These are phyloP conservation scores for Solanum commersonii DNA, from an alignment of 257 asterid genomes.

Conservation along the genomic window DNA sequence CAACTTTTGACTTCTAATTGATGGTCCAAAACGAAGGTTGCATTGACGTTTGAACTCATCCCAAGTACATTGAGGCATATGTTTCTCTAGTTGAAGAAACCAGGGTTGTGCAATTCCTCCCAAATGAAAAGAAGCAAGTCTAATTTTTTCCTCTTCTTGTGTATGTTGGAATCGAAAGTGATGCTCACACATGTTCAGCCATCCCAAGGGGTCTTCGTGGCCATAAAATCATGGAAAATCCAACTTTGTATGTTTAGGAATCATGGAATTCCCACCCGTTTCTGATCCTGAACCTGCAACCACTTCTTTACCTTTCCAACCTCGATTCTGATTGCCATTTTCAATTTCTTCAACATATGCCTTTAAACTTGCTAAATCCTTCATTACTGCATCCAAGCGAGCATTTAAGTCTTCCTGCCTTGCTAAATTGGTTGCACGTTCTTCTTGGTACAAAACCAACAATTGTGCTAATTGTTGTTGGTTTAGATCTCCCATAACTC, in stretches of 20 bases:
- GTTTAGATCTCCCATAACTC: background rate
- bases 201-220: background rate
- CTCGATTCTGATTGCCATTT: background rate
- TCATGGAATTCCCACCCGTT: background rate
- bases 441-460: background rate
- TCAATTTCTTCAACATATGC: background rate
- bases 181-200: background rate
- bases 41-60: background rate
- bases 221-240: background rate
- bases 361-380: background rate
- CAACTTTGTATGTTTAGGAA: background rate
- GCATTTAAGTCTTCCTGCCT: background rate
- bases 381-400: background rate
- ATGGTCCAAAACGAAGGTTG: background rate
- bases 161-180: background rate
- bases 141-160: background rate
- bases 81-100: background rate
- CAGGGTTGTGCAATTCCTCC: background rate
- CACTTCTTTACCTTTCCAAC: background rate
- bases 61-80: background rate
- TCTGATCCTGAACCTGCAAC: background rate
- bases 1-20: background rate
- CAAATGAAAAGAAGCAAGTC: background rate
- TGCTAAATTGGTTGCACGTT: background rate
- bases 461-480: background rate